Evolutionary conservation across 1,284 basidiomycete species (phyloP), one percentile per base, ranked within the genome.

Genomic region (Sporisorium sorghi): DNA sequence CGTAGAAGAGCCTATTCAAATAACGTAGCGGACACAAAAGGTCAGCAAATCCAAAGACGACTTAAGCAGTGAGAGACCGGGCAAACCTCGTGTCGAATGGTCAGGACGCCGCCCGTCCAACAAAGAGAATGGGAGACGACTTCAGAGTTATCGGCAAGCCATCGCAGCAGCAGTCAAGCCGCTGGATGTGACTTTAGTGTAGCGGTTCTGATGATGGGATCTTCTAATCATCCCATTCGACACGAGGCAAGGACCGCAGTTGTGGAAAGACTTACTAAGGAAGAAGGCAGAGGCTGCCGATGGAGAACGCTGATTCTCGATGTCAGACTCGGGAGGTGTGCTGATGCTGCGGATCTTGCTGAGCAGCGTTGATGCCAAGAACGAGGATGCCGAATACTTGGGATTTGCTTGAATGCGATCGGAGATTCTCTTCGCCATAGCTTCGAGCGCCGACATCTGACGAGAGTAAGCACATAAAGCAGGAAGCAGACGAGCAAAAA

Each of bases 141-240:
- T 68, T 73, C 71, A 74, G 72, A 54, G 35, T 62, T 69, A 59
- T 74, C 72, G 66, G 67, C 72, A 69, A 69, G 61, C 58, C 62
- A 58, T 55, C 42, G 32, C 50, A 48, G 23, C 62, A 59, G 62
- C 72, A 66, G 30, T 73, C 71, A 68, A 73, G 65, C 61, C 58
- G 42, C n/a, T 47, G 58, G 44, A 61, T 57, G 61, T 59, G 46
- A 55, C 64, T 73, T 73, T 63, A 49, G 72, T 65, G 61, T 74
- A 74, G 72, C 72, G 72, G 72, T 74, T 74, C 72, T 74, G 72
- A 69, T 61, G 58, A 58, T 52, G 58, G 65, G 61, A 58, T 19
- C 58, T 58, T 68, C 58, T 74, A 74, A 74, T 74, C 72, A 63
- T 74, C 57, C 66, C 61, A 48, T 53, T 32, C 58, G 65, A 58